Evolutionary conservation across 164 flowering plant species (phyloP), one percentile per base, ranked within the genome.

Genomic region (Protea cynaroides): DNA sequence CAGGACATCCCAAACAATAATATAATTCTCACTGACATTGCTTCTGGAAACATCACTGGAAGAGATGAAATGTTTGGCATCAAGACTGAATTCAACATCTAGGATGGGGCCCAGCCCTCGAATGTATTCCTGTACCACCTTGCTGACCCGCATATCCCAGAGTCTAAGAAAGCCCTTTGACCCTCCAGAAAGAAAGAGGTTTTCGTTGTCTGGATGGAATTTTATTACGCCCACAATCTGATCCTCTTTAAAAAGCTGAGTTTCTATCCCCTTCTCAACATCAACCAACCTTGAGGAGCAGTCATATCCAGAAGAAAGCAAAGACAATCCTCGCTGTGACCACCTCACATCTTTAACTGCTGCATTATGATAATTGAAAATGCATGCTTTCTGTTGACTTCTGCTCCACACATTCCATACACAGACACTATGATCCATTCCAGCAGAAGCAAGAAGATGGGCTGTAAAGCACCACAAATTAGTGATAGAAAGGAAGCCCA

Each of bases 371-470:
- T 44, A 72, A 62, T 46, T 79, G 17, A 88, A 74, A 4, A 76
- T 65, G 15, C 85, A 76, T 34, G 87, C 88, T 72, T 71, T 76
- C 71, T 72, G 82, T 74, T 89, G 78, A 73, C 77, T 76, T 62
- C 57, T 74, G 74, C 79, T 84, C 97, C 97, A 95, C 10, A 85
- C 90, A 75, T 95, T 92, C 94, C 99, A 95, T 65, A 92, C 76
- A 76, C 75, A 81, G 61, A 90, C 73, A n/a, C 71, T 59, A 18
- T 80, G 76, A 78, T 92, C 99, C 96, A 92, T 82, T 75, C 94
- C 94, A 62, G 97, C 94, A 69, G 97, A 95, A 72, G 99, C 97
- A 78, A 95, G 93, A 65, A 95, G 95, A 78, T 92, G 97, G 64
- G 85, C 97, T 95, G 94, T 55, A 80, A 21, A 71, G 77, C 65